Percentiles rank a stretch among this genome's conserved stretches.
Conservation (phyloP, 129 eudicot genomes). For the Cynara cardunculus region DNA sequence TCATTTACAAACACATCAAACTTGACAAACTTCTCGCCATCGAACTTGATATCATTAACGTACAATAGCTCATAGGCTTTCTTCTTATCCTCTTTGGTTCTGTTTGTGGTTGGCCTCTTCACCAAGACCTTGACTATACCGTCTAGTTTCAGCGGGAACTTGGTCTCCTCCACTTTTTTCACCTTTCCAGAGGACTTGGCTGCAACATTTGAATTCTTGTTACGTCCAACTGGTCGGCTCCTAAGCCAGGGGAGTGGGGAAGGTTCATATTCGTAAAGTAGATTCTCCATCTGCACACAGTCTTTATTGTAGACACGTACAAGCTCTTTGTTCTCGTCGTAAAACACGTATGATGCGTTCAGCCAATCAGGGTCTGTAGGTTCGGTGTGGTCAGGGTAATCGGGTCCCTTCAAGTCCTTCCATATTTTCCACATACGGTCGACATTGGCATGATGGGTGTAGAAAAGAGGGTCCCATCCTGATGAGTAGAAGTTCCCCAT, state of each 20-base stretch:
- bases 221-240: slow-evolving; percentile 18
- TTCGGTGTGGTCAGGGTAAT: slow-evolving; percentile 17
- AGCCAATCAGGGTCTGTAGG: slow-evolving; percentile 34
- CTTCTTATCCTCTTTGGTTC: slow-evolving; percentile 40
- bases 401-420: slow-evolving; percentile 1
- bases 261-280: slow-evolving; percentile 27
- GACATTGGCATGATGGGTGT: slow-evolving; percentile 35
- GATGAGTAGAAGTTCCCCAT: slow-evolving; percentile 54
- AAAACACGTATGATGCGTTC: slow-evolving; percentile 40
- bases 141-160: slow-evolving; percentile 35
- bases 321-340: slow-evolving; percentile 45
- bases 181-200: not conserved
- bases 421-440: slow-evolving; percentile 42
- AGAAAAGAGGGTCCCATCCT: slow-evolving; percentile 39
- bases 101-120: slow-evolving; percentile 35
- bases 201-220: not conserved
- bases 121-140: slow-evolving; percentile 28
- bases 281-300: slow-evolving; percentile 7
- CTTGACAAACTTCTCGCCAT: slow-evolving; percentile 28
- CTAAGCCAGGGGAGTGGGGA: slow-evolving; percentile 36
- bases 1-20: slow-evolving; percentile 42
- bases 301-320: slow-evolving; percentile 44
- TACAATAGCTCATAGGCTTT: slow-evolving; percentile 44
- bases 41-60: slow-evolving; percentile 37
- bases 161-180: slow-evolving; percentile 1